Percentiles rank a stretch among this genome's conserved stretches.
These are phyloP conservation scores for Arthrobotrys musiformis DNA, from an alignment of 2,329 filamentous ascomycete species.

Conservation along the genomic window DNA sequence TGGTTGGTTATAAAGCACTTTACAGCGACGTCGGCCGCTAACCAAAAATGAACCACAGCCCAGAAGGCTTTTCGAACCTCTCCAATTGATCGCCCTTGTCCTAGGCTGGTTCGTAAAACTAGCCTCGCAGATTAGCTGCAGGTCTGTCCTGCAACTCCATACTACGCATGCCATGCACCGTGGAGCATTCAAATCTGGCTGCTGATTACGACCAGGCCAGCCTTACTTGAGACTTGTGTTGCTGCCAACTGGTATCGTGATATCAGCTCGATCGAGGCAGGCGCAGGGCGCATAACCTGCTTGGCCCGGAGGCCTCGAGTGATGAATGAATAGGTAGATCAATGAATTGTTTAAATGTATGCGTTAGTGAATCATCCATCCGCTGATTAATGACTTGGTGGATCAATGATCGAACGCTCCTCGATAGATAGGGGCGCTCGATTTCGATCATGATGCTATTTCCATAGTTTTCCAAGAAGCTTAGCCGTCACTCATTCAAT, in stretches of 20 bases:
- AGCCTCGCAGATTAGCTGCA: conserved; percentile 11
- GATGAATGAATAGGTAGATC: neutral
- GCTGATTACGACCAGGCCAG: conserved; percentile 17
- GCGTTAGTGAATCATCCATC: neutral
- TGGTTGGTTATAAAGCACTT: conserved; percentile 15
- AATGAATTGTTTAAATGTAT: too few relatives aligned
- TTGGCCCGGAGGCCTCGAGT: neutral
- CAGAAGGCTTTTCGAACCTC: conserved; percentile 12
- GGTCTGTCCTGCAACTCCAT: neutral
- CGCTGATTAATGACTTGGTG: neutral
- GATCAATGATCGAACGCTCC: neutral
- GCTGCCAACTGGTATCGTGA: conserved; percentile 1
- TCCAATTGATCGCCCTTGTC: neutral
- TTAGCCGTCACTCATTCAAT: conserved; percentile 27
- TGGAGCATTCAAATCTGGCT: conserved; percentile 3
- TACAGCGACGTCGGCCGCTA: conserved; percentile 48
- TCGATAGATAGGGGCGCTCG: too few relatives aligned
- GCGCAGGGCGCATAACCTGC: neutral
- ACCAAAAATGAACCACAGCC: conserved; percentile 13
- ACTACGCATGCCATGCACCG: too few relatives aligned
- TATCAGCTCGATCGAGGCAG: neutral
- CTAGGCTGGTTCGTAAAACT: neutral
- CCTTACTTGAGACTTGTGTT: neutral
- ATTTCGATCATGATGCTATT: conserved; percentile 10
- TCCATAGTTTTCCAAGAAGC: conserved; percentile 30